These are phyloP conservation scores for Aspergillus wentii DNA, from an alignment of 495 filamentous ascomycete genomes.

Conservation along the genomic window DNA sequence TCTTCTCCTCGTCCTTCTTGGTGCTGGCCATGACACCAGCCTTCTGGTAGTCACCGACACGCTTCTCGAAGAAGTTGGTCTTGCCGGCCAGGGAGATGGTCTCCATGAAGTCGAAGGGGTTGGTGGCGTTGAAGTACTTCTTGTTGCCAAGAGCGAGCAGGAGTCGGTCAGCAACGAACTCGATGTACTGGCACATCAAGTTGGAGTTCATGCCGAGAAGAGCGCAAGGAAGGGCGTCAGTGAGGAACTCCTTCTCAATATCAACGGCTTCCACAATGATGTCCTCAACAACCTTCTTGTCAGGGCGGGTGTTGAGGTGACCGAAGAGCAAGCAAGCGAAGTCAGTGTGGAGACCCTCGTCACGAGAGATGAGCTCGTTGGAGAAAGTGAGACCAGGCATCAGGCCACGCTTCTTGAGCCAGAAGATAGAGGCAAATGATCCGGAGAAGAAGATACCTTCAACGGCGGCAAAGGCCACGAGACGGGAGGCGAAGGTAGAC, in stretches of 20 bases:
- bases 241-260: slow-evolving; percentile 98
- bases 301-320: slow-evolving; percentile 87
- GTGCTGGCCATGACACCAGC: slow-evolving; percentile 95
- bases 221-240: slow-evolving; percentile 84
- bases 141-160: slow-evolving; percentile 86
- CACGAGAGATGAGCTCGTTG: slow-evolving; percentile 98
- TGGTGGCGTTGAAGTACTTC: slow-evolving; percentile 86
- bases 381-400: slow-evolving; percentile 99
- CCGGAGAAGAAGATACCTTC: slow-evolving; percentile 99
- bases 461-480: slow-evolving; percentile 95
- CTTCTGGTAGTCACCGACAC: slow-evolving; percentile 99
- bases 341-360: slow-evolving; percentile 98
- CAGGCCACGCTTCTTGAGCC: slow-evolving; percentile 99
- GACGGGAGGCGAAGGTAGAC: slow-evolving; percentile 90
- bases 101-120: slow-evolving; percentile 99
- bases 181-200: slow-evolving; percentile 99
- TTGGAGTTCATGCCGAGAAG: slow-evolving; percentile 96
- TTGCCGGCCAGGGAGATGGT: slow-evolving; percentile 97
- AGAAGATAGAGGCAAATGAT: slow-evolving; percentile 99
- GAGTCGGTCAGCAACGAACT: slow-evolving; percentile 96
- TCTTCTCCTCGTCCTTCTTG: slow-evolving; percentile 67
- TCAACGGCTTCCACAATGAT: slow-evolving; percentile 91
- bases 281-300: slow-evolving; percentile 69
- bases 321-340: slow-evolving; percentile 97
- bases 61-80: slow-evolving; percentile 99